A percentile compares a stretch with the other conserved stretches of the same genome.
phyloP scores from a whole-genome alignment of 1,284 basidiomycete species.

The Malassezia dermatis region DNA sequence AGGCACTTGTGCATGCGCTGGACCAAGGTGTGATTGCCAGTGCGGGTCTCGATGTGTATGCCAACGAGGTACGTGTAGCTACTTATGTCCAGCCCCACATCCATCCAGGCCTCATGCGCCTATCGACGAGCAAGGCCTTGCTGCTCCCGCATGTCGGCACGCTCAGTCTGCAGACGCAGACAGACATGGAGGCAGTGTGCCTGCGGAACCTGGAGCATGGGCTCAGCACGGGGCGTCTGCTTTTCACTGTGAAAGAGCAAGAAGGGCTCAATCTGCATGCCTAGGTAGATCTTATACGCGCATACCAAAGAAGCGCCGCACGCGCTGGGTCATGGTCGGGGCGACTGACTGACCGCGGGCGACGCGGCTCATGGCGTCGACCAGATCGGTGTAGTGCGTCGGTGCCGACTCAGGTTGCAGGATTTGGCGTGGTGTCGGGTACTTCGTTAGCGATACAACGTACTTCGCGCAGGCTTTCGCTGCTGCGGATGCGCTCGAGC shows the following conservation, averaged over 20 bases:
- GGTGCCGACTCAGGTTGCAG: constrained; percentile 30
- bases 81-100: constrained; percentile 20
- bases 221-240: constrained; percentile 35
- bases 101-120: constrained; percentile 22
- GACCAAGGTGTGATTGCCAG: constrained; percentile 50
- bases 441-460: constrained; percentile 6
- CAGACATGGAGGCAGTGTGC: constrained; percentile 47
- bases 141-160: constrained; percentile 41
- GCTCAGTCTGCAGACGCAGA: constrained; percentile 44
- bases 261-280: constrained; percentile 13
- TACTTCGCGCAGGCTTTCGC: constrained; percentile 21
- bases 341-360: constrained; percentile 23
- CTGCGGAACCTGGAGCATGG: constrained; percentile 40
- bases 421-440: constrained; percentile 24
- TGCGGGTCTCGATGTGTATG: constrained; percentile 77
- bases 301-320: constrained; percentile 31
- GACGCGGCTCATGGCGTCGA: constrained; percentile 23
- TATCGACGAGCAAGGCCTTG: constrained; percentile 25
- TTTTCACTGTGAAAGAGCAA: constrained; percentile 44
- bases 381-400: constrained; percentile 32
- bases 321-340: constrained; percentile 17
- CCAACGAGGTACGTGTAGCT: constrained; percentile 59
- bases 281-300: neutral
- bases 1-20: constrained; percentile 30
- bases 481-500: constrained; percentile 22